Base-by-base conservation (phyloP, 768 basidiomycete species). In the Pulveroboletus sp. region DNA sequence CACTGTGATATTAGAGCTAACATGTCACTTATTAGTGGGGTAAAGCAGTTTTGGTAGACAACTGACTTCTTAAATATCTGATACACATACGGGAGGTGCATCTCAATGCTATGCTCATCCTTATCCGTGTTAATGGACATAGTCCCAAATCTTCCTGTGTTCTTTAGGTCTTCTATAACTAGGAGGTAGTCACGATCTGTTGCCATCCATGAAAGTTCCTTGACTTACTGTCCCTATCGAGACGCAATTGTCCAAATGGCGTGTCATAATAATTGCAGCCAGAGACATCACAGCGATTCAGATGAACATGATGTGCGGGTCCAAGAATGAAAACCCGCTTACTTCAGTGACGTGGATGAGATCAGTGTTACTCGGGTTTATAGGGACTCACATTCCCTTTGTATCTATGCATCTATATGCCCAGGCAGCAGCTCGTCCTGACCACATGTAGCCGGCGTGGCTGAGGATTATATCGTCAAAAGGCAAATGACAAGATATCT, bases 51-150 rank as follows among this genome's bases (percentile, higher is more conserved):
- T n/a, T n/a, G 23, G 31, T 29, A 6, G 17, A 29, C 6, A 29
- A 62, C 73, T 55, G 61, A 92, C 91, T 82, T 82, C 67, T 89
- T 76, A 51, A 95, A 97, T 11, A 86, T 70, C 66, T 91, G 91
- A 42, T 88, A 80, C 35, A 97, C 72, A 65, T 91, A 94, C 6
- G 95, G 94, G 16, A 98, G 77, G 60, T 98, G 94, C 91, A 99
- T 94, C 72, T 99, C 97, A 46, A 99, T 82, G 62, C 91, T 94
- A 65, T 99, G 97, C 61, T 99, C 97, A 24, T 86, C 90, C 68
- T 94, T 93, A 62, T 99, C 97, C 2, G 82, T 82, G 2, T 70
- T 59, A 3, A 76, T 56, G 16, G 70, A 71, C 81, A 99, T 84
- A 10, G 75, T 70, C 32, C 78, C 75, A 57, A 98, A 98, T 45